A percentile compares a stretch with the other conserved stretches of the same genome.
These are phyloP conservation scores for Rhodotorula sp. DNA, from an alignment of 1,284 basidiomycete species.

Conservation along the genomic window DNA sequence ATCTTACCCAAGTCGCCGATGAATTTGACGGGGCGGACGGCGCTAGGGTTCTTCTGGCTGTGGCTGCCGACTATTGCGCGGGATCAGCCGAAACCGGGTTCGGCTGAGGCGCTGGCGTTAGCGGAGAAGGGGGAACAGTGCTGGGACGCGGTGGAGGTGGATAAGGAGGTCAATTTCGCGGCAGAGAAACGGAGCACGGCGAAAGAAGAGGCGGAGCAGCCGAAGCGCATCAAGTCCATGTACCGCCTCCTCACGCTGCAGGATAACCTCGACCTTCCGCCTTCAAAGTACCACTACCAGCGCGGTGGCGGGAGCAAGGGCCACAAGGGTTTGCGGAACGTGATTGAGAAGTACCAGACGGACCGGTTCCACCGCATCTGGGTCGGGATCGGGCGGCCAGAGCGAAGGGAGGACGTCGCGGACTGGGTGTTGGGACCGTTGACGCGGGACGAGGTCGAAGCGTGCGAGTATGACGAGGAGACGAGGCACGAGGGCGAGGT, in stretches of 20 bases:
- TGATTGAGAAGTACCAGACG: background rate
- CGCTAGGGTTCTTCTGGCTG: no score
- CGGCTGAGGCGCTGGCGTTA: no score
- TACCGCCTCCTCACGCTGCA: constrained; percentile 25
- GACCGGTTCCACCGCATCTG: constrained; percentile 21
- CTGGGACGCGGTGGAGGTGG: background rate
- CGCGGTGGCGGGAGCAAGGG: constrained; percentile 20
- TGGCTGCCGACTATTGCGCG: no score
- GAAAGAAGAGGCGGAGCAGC: background rate
- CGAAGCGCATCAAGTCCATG: constrained; percentile 2
- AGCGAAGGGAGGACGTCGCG: constrained; percentile 15
- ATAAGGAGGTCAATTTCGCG: no score
- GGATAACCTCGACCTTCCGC: constrained; percentile 31
- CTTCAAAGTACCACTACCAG: constrained; percentile 11
- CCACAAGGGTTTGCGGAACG: constrained; percentile 26
- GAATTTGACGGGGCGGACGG: no score
- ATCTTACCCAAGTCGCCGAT: no score
- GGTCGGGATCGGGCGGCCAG: constrained; percentile 39
- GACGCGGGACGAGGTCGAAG: constrained; percentile 12
- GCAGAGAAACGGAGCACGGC: no score
- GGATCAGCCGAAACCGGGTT: no score
- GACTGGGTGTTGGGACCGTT: constrained; percentile 28
- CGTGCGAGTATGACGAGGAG: constrained; percentile 20
- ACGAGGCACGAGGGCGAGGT: constrained; percentile 2
- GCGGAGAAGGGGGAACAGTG: no score